phyloP scores from a whole-genome alignment of 805 yeast genomes.

The Ogataea chonburiensis region DNA sequence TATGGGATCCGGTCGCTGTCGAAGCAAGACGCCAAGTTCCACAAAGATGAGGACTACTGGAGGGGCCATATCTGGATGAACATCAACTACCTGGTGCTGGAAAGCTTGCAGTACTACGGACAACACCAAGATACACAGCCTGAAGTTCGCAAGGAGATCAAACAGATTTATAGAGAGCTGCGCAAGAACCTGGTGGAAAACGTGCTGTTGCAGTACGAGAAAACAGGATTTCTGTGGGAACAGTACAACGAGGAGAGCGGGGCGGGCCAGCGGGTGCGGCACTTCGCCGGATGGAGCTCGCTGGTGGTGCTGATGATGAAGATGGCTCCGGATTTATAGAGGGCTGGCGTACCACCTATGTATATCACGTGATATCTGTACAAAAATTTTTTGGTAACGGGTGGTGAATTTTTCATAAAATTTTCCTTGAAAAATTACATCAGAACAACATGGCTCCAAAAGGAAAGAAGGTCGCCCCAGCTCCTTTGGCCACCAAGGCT shows the following conservation, averaged over 20 bases:
- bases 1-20: slow-evolving; percentile 84
- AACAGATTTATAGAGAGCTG: slow-evolving; percentile 53
- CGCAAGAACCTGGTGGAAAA: slow-evolving; percentile 68
- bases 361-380: slow-evolving; percentile 6
- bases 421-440: slow-evolving; percentile 7
- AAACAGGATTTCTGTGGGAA: slow-evolving; percentile 86
- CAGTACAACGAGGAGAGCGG: slow-evolving; percentile 83
- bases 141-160: slow-evolving; percentile 39
- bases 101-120: slow-evolving; percentile 61
- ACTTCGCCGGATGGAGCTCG: slow-evolving; percentile 94
- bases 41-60: slow-evolving; percentile 91
- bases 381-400: slow-evolving; percentile 4
- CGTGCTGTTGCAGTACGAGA: slow-evolving; percentile 64
- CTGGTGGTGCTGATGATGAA: slow-evolving; percentile 76
- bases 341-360: slow-evolving; percentile 1
- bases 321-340: slow-evolving; percentile 66
- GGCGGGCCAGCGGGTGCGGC: slow-evolving; percentile 74
- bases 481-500: slow-evolving; percentile 82
- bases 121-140: slow-evolving; percentile 31
- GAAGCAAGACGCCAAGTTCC: slow-evolving; percentile 59
- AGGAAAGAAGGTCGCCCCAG: slow-evolving; percentile 88
- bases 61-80: slow-evolving; percentile 92
- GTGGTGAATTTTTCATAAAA: slow-evolving; percentile 8
- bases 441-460: slow-evolving; percentile 38
- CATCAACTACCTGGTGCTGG: slow-evolving; percentile 80